Conservation (phyloP, 495 filamentous ascomycete species). For the Rostrohypoxylon terebratum region DNA sequence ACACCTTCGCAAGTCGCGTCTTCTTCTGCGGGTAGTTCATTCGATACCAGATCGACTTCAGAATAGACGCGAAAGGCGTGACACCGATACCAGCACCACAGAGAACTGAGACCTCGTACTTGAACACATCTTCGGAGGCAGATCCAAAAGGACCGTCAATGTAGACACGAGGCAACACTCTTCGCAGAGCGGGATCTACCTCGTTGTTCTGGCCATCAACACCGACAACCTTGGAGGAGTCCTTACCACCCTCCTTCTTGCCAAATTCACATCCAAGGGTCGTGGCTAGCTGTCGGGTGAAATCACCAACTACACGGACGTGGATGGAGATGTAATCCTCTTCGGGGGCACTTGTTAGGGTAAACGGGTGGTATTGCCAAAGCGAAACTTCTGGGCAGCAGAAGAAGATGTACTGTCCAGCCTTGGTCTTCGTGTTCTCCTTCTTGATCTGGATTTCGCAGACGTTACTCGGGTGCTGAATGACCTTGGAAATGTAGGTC, state of each 20-base stretch:
- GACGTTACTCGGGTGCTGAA: constrained; percentile 85
- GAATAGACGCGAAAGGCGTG: constrained; percentile 79
- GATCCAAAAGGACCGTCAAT: constrained; percentile 84
- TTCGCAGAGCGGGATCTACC: constrained; percentile 74
- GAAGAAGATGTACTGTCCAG: constrained; percentile 85
- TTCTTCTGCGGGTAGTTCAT: constrained; percentile 83
- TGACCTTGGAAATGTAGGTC: constrained; percentile 84
- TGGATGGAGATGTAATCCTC: constrained; percentile 87
- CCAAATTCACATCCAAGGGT: constrained; percentile 77
- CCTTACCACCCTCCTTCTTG: constrained; percentile 60
- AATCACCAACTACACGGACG: constrained; percentile 77
- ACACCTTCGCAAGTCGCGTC: constrained; percentile 79
- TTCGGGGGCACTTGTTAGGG: constrained; percentile 81
- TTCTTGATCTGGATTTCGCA: constrained; percentile 90
- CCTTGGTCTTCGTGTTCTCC: constrained; percentile 77
- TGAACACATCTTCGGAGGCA: constrained; percentile 81
- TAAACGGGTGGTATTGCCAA: constrained; percentile 85
- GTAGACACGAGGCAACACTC: constrained; percentile 78
- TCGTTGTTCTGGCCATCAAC: constrained; percentile 68
- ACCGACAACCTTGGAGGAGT: constrained; percentile 71
- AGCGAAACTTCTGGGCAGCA: constrained; percentile 84
- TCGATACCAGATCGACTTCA: constrained; percentile 90
- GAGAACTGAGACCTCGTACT: constrained; percentile 77
- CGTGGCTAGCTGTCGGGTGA: constrained; percentile 72
- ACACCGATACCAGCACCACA: constrained; percentile 80